phyloP scores from a whole-genome alignment of 1,284 basidiomycete species.

The Coniferiporia weirii region DNA sequence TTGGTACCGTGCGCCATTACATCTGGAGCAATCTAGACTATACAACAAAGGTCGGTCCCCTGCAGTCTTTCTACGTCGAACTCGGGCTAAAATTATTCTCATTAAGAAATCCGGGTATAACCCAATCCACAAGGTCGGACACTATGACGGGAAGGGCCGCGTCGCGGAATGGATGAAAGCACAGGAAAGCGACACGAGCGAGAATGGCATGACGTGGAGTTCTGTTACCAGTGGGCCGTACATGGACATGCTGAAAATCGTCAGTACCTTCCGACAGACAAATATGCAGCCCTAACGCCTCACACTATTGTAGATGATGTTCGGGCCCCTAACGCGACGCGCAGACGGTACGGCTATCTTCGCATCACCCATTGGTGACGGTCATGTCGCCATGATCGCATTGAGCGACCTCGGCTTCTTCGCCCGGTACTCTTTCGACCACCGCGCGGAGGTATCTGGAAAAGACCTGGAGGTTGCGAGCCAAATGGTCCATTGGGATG shows the following conservation, averaged over 20 bases:
- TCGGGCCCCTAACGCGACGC: slow-evolving; percentile 34
- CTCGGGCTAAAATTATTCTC: no score
- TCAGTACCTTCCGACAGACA: slow-evolving; percentile 23
- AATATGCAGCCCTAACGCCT: neutral
- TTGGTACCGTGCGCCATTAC: slow-evolving; percentile 36
- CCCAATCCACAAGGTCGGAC: slow-evolving; percentile 30
- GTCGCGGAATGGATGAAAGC: slow-evolving; percentile 39
- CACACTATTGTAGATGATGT: neutral
- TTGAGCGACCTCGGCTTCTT: slow-evolving; percentile 40
- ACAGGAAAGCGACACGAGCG: slow-evolving; percentile 36
- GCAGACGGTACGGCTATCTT: slow-evolving; percentile 42
- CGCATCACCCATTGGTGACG: slow-evolving; percentile 31
- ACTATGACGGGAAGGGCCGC: slow-evolving; percentile 41
- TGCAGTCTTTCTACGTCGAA: no score
- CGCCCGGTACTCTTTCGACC: slow-evolving; percentile 19
- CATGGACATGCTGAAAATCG: slow-evolving; percentile 39
- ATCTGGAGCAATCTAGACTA: slow-evolving; percentile 46
- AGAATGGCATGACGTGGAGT: slow-evolving; percentile 37
- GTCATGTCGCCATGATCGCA: slow-evolving; percentile 39
- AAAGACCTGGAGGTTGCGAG: slow-evolving; percentile 38
- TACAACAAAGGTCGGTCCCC: slow-evolving; percentile 34
- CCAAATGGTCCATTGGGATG: slow-evolving; percentile 40
- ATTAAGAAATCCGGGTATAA: slow-evolving; percentile 24
- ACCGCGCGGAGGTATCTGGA: slow-evolving; percentile 34
- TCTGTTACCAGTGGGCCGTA: slow-evolving; percentile 39